Evolutionary conservation across 2,329 filamentous ascomycete genomes (phyloP).

Genomic region (Ophiocordyceps unilateralis): DNA sequence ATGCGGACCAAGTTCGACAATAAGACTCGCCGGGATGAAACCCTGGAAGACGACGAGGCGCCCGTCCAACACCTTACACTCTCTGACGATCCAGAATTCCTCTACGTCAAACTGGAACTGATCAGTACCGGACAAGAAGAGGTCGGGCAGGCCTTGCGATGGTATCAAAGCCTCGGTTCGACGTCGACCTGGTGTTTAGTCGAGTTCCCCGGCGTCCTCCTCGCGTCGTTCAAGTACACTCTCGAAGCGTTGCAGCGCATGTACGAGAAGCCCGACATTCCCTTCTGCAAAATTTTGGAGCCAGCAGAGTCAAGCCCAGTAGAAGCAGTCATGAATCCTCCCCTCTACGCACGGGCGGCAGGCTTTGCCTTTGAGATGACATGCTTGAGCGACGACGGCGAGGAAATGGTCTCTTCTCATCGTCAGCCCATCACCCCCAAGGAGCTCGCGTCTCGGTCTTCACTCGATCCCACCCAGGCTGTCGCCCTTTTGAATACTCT

Average conservation of each 20-base stretch:
- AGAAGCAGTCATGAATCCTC: slow-evolving; percentile 19
- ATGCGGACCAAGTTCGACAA: slow-evolving; percentile 4
- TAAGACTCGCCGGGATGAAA: slow-evolving; percentile 7
- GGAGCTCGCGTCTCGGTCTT: slow-evolving; percentile 16
- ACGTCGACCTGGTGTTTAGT: slow-evolving; percentile 21
- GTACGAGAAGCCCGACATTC: slow-evolving; percentile 22
- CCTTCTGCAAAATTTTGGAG: slow-evolving; percentile 30
- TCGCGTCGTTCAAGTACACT: slow-evolving; percentile 39
- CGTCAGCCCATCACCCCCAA: slow-evolving; percentile 5
- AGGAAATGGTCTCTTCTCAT: slow-evolving; percentile 7
- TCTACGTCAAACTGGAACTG: slow-evolving; percentile 16
- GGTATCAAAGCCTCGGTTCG: slow-evolving; percentile 9
- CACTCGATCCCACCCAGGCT: slow-evolving; percentile 35
- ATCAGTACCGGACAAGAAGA: slow-evolving; percentile 8
- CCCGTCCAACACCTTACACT: slow-evolving; percentile 9
- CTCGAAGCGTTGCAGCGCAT: slow-evolving; percentile 38
- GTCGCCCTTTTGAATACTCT: slow-evolving; percentile 35
- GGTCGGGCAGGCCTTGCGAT: slow-evolving; percentile 10
- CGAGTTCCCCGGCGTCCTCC: slow-evolving; percentile 43
- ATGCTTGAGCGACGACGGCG: slow-evolving; percentile 11
- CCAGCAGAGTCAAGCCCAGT: slow-evolving; percentile 8
- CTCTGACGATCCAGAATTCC: slow-evolving; percentile 11
- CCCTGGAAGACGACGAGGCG: slow-evolving; percentile 1
- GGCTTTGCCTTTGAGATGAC: slow-evolving; percentile 32
- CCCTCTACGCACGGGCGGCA: slow-evolving; percentile 28